Evolutionary conservation across 1,284 basidiomycete species (phyloP).

Genomic region (Papiliotrema fonsecae): DNA sequence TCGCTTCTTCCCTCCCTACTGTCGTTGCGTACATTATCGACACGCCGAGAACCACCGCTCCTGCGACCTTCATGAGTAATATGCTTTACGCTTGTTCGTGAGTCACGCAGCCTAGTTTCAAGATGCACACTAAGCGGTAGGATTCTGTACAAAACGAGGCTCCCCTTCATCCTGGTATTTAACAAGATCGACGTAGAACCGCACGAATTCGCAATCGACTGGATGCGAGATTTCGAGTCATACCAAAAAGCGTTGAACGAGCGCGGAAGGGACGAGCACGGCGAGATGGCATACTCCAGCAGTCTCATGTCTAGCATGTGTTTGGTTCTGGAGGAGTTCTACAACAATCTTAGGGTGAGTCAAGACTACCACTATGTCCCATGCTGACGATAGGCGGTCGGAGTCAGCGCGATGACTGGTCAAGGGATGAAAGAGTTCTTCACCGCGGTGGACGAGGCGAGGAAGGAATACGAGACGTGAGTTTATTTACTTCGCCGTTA

Average conservation of each 20-base stretch:
- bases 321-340: slow-evolving; percentile 96
- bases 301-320: slow-evolving; percentile 99
- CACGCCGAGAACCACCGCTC: slow-evolving; percentile 88
- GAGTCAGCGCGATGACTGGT: slow-evolving; percentile 93
- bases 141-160: slow-evolving; percentile 95
- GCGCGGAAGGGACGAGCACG: slow-evolving; percentile 65
- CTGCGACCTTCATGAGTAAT: slow-evolving; percentile 99
- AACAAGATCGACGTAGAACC: slow-evolving; percentile 91
- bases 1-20: slow-evolving; percentile 87
- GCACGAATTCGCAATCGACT: slow-evolving; percentile 88
- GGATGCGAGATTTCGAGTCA: slow-evolving; percentile 96
- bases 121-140: slow-evolving; percentile 48
- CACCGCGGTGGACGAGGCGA: slow-evolving; percentile 78
- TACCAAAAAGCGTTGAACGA: slow-evolving; percentile 59
- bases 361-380: not conserved
- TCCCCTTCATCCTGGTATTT: slow-evolving; percentile 97
- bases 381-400: slow-evolving; percentile 64
- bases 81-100: slow-evolving; percentile 99
- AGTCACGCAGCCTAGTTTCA: slow-evolving; percentile 23
- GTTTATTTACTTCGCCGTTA: slow-evolving; percentile 30
- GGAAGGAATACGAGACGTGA: slow-evolving; percentile 82
- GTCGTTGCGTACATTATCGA: slow-evolving; percentile 97
- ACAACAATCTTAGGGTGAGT: slow-evolving; percentile 84
- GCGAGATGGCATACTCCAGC: slow-evolving; percentile 96
- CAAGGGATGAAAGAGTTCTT: slow-evolving; percentile 88